These are phyloP conservation scores for Heterobasidion parviporum DNA, from an alignment of 1,284 basidiomycete genomes.

Conservation along the genomic window DNA sequence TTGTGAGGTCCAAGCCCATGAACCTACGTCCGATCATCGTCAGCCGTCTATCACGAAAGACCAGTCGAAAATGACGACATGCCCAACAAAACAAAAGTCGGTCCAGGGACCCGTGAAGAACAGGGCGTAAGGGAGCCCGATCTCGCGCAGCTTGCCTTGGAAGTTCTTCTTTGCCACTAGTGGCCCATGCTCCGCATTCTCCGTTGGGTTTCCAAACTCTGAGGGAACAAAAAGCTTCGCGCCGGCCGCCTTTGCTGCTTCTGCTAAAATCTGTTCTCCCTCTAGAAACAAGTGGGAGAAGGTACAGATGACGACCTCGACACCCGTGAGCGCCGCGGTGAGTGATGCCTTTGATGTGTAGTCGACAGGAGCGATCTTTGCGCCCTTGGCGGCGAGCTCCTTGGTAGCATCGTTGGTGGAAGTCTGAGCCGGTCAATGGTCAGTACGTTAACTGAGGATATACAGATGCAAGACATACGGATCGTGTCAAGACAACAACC, in stretches of 20 bases:
- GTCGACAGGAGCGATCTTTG: constrained; percentile 20
- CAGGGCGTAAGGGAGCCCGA: constrained; percentile 23
- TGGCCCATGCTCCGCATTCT: constrained; percentile 16
- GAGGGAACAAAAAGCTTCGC: constrained; percentile 31
- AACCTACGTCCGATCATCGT: constrained; percentile 11
- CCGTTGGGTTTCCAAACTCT: constrained; percentile 24
- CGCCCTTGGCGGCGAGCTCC: constrained; percentile 16
- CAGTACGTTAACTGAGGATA: no score
- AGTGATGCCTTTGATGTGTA: constrained; percentile 22
- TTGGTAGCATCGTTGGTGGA: constrained; percentile 2
- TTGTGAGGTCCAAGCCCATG: constrained; percentile 14
- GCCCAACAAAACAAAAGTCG: constrained; percentile 11
- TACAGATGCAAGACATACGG: constrained; percentile 2
- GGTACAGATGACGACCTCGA: constrained; percentile 25
- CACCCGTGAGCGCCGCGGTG: constrained; percentile 18
- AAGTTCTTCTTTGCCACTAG: constrained; percentile 7
- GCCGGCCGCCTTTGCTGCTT: constrained; percentile 27
- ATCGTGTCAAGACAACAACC: constrained; percentile 8
- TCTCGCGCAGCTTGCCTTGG: constrained; percentile 19
- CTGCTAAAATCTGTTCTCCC: constrained; percentile 22
- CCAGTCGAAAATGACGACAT: not conserved
- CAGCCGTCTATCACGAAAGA: not conserved
- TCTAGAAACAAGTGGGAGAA: constrained; percentile 18
- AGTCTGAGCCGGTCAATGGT: not conserved
- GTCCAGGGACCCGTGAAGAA: constrained; percentile 22